These are phyloP conservation scores for Nemania sp. DNA, from an alignment of 2,329 filamentous ascomycete species.

Conservation along the genomic window DNA sequence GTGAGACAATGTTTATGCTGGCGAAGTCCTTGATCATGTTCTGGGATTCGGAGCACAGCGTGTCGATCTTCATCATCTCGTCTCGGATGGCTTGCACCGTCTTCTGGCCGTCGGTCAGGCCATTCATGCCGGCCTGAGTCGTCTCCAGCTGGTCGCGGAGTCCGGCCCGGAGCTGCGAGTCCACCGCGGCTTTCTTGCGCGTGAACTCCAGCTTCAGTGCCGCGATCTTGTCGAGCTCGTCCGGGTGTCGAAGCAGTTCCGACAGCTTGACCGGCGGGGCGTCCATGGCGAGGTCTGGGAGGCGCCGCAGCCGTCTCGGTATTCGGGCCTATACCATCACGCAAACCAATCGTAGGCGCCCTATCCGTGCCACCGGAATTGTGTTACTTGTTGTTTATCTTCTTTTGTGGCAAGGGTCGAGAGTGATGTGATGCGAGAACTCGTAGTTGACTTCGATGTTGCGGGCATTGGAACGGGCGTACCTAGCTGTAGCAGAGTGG, in stretches of 20 bases:
- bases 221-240: conserved; percentile 95
- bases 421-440: neutral
- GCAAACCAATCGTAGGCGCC: conserved; percentile 2
- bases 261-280: conserved; percentile 77
- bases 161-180: conserved; percentile 85
- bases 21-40: conserved; percentile 97
- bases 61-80: conserved; percentile 98
- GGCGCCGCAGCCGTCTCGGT: conserved; percentile 33
- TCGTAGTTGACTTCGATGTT: neutral
- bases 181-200: conserved; percentile 90
- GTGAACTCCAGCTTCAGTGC: conserved; percentile 88
- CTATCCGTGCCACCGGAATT: neutral
- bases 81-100: conserved; percentile 93
- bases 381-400: neutral
- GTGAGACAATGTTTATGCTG: conserved; percentile 86
- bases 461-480: too few relatives aligned
- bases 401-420: neutral
- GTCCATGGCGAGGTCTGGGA: conserved; percentile 55
- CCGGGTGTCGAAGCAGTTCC: conserved; percentile 90
- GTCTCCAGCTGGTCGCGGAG: conserved; percentile 91
- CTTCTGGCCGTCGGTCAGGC: conserved; percentile 86
- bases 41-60: conserved; percentile 94
- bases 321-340: conserved; percentile 34
- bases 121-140: conserved; percentile 89
- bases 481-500: neutral